These are phyloP conservation scores for Dactylonectria macrodidyma DNA, from an alignment of 2,329 filamentous ascomycete genomes.

Conservation along the genomic window DNA sequence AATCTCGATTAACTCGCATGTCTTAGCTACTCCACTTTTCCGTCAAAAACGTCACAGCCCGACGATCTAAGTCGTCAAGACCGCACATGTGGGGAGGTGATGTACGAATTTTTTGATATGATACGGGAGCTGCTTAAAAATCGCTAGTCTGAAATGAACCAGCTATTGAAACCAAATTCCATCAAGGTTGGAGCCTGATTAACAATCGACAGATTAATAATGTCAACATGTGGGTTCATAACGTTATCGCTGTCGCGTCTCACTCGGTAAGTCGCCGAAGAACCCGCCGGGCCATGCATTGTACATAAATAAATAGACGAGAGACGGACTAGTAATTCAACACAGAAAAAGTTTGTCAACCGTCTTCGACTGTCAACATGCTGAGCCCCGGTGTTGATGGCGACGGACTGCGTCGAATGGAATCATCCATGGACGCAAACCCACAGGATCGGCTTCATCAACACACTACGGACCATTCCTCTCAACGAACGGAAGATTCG, in stretches of 20 bases:
- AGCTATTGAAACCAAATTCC: not conserved
- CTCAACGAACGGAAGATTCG: conserved; percentile 20
- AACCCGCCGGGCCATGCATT: not conserved
- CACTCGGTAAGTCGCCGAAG: not conserved
- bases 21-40: not conserved
- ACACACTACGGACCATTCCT: conserved; percentile 38
- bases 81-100: not conserved
- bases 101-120: not conserved
- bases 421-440: conserved; percentile 42
- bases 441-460: conserved; percentile 39
- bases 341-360: not conserved
- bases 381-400: conserved; percentile 51
- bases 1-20: not conserved
- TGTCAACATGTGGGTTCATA: not conserved
- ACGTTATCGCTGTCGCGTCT: not conserved
- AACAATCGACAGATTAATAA: not conserved
- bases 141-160: not conserved
- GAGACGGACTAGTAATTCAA: not conserved
- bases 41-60: not conserved
- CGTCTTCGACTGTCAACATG: conserved; percentile 44
- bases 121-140: not conserved
- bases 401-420: conserved; percentile 51
- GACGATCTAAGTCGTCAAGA: not conserved
- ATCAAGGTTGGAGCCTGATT: not conserved
- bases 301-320: not conserved